Conservation (phyloP, 371 early-diverging fungal genomes). For the Mortierella sp. region DNA sequence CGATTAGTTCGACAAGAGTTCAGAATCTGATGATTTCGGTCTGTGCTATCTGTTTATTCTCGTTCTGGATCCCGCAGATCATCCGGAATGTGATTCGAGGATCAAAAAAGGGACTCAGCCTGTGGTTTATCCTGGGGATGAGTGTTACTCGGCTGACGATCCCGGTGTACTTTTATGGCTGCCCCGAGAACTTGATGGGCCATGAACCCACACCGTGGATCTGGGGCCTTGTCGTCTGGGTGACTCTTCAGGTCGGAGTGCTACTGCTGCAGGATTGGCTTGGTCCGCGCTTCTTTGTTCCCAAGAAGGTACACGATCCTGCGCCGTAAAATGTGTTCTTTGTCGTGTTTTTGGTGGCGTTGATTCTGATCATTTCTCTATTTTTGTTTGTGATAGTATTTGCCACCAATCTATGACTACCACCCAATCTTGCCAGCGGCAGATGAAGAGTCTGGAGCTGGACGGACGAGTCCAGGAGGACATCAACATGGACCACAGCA, state of each 20-base stretch:
- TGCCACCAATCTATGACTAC: slow-evolving; percentile 82
- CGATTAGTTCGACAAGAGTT: slow-evolving; percentile 65
- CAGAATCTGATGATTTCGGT: slow-evolving; percentile 64
- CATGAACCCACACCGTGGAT: slow-evolving; percentile 68
- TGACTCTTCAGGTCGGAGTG: slow-evolving; percentile 69
- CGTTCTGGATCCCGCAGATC: slow-evolving; percentile 89
- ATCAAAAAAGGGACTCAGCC: slow-evolving; percentile 70
- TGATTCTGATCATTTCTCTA: not conserved
- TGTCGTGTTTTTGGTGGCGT: not conserved
- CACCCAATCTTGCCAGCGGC: slow-evolving; percentile 69
- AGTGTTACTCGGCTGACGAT: slow-evolving; percentile 71
- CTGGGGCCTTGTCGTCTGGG: slow-evolving; percentile 69
- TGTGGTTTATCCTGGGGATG: slow-evolving; percentile 73
- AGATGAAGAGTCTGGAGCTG: slow-evolving; percentile 62
- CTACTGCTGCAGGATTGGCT: slow-evolving; percentile 78
- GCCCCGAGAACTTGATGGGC: slow-evolving; percentile 70
- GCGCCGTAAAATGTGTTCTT: not conserved
- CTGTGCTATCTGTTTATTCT: slow-evolving; percentile 69
- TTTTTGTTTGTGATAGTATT: slow-evolving; percentile 52
- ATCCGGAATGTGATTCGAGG: slow-evolving; percentile 75
- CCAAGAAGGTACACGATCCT: slow-evolving; percentile 64
- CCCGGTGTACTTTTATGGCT: slow-evolving; percentile 77
- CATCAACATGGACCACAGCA: slow-evolving; percentile 53
- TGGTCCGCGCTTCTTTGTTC: slow-evolving; percentile 84
- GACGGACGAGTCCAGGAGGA: slow-evolving; percentile 10